Evolutionary conservation across 2,329 filamentous ascomycete species (phyloP).

Genomic region (Drechslerella stenobrocha): DNA sequence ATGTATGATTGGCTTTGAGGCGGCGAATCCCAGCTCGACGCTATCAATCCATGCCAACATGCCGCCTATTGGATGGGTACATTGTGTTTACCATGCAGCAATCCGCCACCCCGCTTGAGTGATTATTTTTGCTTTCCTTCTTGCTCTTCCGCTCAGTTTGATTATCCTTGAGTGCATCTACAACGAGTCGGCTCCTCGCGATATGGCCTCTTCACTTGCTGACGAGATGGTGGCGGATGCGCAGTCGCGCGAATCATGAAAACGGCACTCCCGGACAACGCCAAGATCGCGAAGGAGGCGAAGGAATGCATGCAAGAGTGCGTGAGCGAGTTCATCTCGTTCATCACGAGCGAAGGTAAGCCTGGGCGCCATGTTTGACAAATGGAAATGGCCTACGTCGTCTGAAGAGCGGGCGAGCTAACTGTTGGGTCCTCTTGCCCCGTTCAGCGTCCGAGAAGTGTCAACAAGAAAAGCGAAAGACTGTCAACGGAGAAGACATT

Average conservation of each 20-base stretch:
- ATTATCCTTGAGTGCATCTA: slow-evolving; percentile 40
- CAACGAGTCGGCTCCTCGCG: slow-evolving; percentile 41
- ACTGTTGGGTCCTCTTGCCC: slow-evolving; percentile 7
- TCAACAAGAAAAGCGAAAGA: slow-evolving; percentile 98
- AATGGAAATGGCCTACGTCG: slow-evolving; percentile 2
- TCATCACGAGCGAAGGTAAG: slow-evolving; percentile 96
- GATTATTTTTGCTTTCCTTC: slow-evolving; percentile 28
- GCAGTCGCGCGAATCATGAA: slow-evolving; percentile 99
- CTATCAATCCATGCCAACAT: slow-evolving; percentile 46
- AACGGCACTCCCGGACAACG: slow-evolving; percentile 92
- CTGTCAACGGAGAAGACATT: slow-evolving; percentile 97
- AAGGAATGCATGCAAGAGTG: slow-evolving; percentile 99
- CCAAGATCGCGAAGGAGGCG: slow-evolving; percentile 97
- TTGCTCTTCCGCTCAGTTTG: not conserved
- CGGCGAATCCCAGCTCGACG: slow-evolving; percentile 47
- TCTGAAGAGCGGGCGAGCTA: slow-evolving; percentile 10
- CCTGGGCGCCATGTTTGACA: slow-evolving; percentile 57
- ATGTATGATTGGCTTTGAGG: slow-evolving; percentile 48
- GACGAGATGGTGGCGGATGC: slow-evolving; percentile 53
- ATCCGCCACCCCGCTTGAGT: slow-evolving; percentile 46
- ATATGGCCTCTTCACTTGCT: slow-evolving; percentile 48
- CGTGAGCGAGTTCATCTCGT: slow-evolving; percentile 99
- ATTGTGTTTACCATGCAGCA: slow-evolving; percentile 46
- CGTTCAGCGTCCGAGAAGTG: slow-evolving; percentile 90
- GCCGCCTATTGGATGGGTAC: slow-evolving; percentile 43